These are phyloP conservation scores for Neurospora sp. DNA, from an alignment of 495 filamentous ascomycete species.

Conservation along the genomic window DNA sequence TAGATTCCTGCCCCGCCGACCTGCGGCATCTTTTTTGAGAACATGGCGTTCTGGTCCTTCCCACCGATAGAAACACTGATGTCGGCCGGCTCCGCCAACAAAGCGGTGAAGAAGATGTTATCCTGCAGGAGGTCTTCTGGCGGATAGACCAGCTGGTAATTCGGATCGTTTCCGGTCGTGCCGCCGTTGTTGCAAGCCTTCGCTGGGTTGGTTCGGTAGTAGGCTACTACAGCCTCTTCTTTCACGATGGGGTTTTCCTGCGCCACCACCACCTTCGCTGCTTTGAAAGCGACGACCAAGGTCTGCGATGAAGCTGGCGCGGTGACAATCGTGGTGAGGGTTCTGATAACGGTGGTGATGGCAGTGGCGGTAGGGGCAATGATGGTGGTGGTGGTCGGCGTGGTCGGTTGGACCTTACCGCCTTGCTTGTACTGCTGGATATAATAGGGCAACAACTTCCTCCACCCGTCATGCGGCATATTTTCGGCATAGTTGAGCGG, in stretches of 20 bases:
- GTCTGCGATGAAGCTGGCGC: background rate
- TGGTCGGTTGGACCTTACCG: background rate
- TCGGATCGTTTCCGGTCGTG: constrained; percentile 9
- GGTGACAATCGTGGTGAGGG: background rate
- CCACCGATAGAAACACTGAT: constrained; percentile 12
- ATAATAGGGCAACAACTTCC: constrained; percentile 15
- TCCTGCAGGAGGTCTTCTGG: constrained; percentile 10
- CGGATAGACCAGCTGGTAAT: constrained; percentile 4
- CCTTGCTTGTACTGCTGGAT: constrained; percentile 15
- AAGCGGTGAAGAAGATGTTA: constrained; percentile 14
- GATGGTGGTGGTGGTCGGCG: background rate
- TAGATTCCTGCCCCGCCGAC: constrained; percentile 10
- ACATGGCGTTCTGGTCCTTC: background rate
- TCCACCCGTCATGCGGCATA: constrained; percentile 15
- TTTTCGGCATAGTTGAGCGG: constrained; percentile 11
- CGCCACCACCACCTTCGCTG: background rate
- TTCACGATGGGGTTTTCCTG: background rate
- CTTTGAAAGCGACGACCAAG: background rate
- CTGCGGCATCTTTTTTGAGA: background rate
- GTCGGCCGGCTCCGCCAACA: constrained; percentile 9
- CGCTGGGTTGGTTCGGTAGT: constrained; percentile 12
- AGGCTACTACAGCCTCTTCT: constrained; percentile 3
- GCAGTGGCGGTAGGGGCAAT: background rate
- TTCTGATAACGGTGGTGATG: background rate
- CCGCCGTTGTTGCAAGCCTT: constrained; percentile 11